Conservation (phyloP, 331 rosid species). For the Quercus tomentella region DNA sequence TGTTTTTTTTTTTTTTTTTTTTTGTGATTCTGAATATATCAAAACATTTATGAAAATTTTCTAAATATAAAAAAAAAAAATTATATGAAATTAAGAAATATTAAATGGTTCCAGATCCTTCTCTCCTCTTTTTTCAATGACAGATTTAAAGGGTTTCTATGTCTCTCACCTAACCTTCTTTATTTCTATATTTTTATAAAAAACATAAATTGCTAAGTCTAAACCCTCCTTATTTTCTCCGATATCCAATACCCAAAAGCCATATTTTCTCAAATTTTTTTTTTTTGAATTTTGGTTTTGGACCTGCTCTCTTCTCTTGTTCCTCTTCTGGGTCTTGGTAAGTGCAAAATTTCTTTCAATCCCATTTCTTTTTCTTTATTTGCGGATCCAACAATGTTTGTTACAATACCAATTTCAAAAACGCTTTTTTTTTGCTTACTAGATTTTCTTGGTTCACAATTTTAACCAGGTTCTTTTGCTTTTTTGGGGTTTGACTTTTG, state of each 20-base stretch:
- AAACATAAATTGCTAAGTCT: background rate
- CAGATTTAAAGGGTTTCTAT: no score
- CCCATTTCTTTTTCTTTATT: background rate
- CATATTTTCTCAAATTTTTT: background rate
- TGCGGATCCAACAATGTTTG: no score
- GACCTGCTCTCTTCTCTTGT: background rate
- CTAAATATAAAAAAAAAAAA: no score
- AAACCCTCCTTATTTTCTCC: background rate
- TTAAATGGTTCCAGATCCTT: constrained; percentile 15
- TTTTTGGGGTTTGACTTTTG: background rate
- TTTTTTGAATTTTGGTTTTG: background rate
- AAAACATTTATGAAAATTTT: no score
- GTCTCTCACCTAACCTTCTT: background rate
- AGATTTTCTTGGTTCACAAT: background rate
- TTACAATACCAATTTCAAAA: no score
- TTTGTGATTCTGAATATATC: background rate
- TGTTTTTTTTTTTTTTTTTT: no score
- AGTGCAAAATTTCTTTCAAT: no score
- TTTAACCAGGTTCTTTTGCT: background rate
- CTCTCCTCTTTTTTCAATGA: background rate
- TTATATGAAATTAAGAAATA: background rate
- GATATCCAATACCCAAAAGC: background rate
- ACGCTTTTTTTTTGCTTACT: background rate
- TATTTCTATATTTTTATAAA: background rate
- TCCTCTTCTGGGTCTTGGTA: background rate